Base-by-base conservation (phyloP, 768 basidiomycete genomes). In the Gloeopeniophorella convolvens region DNA sequence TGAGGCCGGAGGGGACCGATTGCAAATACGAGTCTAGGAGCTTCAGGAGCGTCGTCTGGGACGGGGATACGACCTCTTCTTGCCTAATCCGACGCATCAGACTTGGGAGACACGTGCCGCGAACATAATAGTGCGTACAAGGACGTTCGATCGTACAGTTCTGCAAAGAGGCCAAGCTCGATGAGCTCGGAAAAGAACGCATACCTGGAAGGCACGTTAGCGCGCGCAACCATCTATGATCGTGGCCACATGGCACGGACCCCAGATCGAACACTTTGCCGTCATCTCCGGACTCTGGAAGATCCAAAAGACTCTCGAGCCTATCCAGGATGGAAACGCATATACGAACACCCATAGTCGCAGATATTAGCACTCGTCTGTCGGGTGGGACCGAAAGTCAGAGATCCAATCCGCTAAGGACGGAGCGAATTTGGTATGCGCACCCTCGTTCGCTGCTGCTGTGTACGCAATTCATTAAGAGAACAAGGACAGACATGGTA, bases 41-140 rank as follows among this genome's bases (percentile, higher is more conserved):
- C 66, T 93, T 94, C 50, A 96, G 77, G 10, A 95, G 69, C n/a
- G 79, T 86, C 4, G 83, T 89, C 64, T 95, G 93, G 57, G 86
- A 83, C 0, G 91, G 89, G 5, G 88, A 80, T 33, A 93, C 77
- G 11, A 82, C 72, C 67, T 92, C 90, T 39, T 76, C 79, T 20
- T 68, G 54, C 50, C 89, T 89, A 63, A 43, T 21, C 10, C 12
- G 5, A 43, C n/a, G n/a, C 4, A 26, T 26, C 18, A 45, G 33
- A 37, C 12, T 30, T 5, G 33, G 37, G 4, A 43, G 20, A 13
- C 27, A 41, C 34, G 43, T 33, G 8, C 45, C 24, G 15, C 7
- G 24, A 28, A 35, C 40, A 45, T 5, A n/a, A 20, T 15, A 32
- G 33, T 18, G 21, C 55, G 23, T 48, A 58, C 57, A 56, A 16